Conservation (phyloP, 108 stramenopile species). For the Pseudonitzschia delicatissima region DNA sequence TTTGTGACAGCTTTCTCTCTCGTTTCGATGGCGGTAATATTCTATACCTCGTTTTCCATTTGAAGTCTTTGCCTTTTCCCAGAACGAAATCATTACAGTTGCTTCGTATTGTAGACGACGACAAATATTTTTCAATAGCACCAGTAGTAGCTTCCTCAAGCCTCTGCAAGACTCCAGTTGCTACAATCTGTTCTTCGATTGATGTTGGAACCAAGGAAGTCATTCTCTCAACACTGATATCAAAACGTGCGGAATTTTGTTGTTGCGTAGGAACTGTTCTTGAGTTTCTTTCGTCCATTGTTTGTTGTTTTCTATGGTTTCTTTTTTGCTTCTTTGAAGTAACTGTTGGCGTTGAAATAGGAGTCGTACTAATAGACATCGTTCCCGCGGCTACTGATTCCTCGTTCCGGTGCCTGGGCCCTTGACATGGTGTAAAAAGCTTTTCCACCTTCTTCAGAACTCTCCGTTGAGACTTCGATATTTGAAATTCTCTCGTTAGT, state of each 20-base stretch:
- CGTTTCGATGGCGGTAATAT: conserved; percentile 16
- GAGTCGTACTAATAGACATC: not conserved
- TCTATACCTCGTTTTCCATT: conserved; percentile 15
- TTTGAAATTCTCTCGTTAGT: conserved; percentile 48
- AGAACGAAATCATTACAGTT: not conserved
- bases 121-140: conserved; percentile 1
- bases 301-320: conserved; percentile 3
- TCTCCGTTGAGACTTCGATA: conserved; percentile 63
- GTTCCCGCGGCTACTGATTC: not conserved
- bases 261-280: too few species aligned
- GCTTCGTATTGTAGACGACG: not conserved
- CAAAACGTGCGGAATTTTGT: not conserved
- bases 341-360: not conserved
- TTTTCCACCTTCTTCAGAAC: conserved; percentile 41
- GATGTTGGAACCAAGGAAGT: not conserved
- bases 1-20: conserved; percentile 7
- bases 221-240: not conserved
- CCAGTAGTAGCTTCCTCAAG: not conserved
- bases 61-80: too few species aligned
- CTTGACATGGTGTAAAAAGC: not conserved
- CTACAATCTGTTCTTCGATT: not conserved
- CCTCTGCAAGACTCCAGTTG: not conserved
- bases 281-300: not conserved
- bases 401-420: not conserved
- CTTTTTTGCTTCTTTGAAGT: conserved; percentile 3